Evolutionary conservation across 2,329 filamentous ascomycete species (phyloP).

Genomic region (Fusarium sambucinum): DNA sequence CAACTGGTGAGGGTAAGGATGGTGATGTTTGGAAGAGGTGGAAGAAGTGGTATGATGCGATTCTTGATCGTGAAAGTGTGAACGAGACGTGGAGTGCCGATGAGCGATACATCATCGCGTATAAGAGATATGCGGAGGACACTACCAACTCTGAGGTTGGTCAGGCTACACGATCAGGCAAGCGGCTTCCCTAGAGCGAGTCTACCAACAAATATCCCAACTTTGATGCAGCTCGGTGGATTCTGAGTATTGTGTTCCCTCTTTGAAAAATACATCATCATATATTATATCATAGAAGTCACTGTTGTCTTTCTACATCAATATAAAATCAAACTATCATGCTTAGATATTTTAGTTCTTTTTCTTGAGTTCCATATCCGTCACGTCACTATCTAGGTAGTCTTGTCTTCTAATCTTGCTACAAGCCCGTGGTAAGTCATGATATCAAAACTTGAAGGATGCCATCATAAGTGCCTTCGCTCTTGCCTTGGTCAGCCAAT

Average conservation of each 20-base stretch:
- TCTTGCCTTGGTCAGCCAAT: background rate
- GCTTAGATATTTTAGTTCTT: background rate
- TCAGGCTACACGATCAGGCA: constrained; percentile 72
- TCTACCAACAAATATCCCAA: background rate
- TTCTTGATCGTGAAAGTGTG: constrained; percentile 71
- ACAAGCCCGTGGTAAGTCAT: background rate
- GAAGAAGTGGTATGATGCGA: constrained; percentile 71
- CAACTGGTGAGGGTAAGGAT: constrained; percentile 67
- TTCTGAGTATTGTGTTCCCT: no score
- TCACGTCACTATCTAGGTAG: background rate
- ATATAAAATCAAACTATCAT: background rate
- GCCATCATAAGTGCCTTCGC: background rate
- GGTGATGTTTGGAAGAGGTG: constrained; percentile 75
- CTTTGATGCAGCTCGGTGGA: background rate
- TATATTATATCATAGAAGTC: background rate
- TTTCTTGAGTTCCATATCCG: background rate
- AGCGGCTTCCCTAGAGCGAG: constrained; percentile 65
- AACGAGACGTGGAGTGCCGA: constrained; percentile 75
- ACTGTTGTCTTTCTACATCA: background rate
- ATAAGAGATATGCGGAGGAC: constrained; percentile 75
- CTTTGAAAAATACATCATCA: background rate
- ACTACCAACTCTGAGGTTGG: constrained; percentile 71
- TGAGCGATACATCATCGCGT: constrained; percentile 75
- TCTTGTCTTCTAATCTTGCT: background rate
- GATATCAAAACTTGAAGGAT: background rate